Evolutionary conservation across 345 rosid genomes (phyloP), one percentile per base, ranked within the genome.

Genomic region (Abelmoschus esculentus): DNA sequence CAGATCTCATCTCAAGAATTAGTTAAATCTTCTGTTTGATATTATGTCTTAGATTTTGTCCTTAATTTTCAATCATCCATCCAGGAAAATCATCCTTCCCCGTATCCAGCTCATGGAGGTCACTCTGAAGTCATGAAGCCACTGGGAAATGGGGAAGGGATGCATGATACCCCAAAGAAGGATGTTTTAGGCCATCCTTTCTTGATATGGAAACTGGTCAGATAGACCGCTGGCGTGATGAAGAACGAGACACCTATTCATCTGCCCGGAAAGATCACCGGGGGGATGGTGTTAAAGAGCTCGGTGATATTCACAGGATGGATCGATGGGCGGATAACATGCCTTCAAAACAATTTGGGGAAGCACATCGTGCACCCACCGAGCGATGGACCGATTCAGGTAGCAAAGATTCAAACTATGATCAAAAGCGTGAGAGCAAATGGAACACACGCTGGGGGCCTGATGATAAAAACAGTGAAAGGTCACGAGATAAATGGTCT

Each of bases 391-490:
- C 82, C 74, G 98, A 95, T 75, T 81, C 88, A 31, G 80, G 86
- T 61, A 87, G 83, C 82, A 86, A 81, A 86, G 99, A 91, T 54
- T 72, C 81, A 70, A 87, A 65, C 63, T 67, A 86, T 73, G 96
- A 90, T 68, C 98, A 88, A 80, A 85, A 93, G 44, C 92, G 97
- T 17, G 99, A 91, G 80, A 90, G 88, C 88, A 95, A 95, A 84
- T 95, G 99, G 98, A 95, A 89, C 82, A 80, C 96, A 44, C 93
- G 96, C 71, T 95, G 99, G 96, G 98, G 99, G 0, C 98, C 96
- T 78, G 96, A 84, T 62, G 85, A 85, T 50, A 95, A 85, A 76
- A 96, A 78, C 61, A 60, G 70, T 46, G 93, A 88, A 59, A 83
- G 76, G 67, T 71, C 67, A 11, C 92, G 79, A 54, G 91, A 86